Percentiles rank a stretch among this genome's conserved stretches.
phyloP scores from a whole-genome alignment of 2,329 filamentous ascomycete genomes.

The Penicillium hesseltinei region DNA sequence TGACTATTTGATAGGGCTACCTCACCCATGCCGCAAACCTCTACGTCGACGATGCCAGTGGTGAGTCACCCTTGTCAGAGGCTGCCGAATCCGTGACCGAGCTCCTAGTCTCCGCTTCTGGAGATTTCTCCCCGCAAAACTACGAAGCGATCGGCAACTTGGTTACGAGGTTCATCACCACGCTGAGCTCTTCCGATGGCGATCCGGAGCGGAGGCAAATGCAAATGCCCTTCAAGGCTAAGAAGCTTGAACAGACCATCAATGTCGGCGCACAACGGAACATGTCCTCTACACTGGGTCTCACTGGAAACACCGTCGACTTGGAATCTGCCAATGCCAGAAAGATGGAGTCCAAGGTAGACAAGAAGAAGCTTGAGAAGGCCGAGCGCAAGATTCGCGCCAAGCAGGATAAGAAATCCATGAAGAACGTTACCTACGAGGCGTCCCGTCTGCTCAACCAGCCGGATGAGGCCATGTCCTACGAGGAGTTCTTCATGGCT shows the following conservation, averaged over 20 bases:
- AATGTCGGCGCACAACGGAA: constrained; percentile 92
- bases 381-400: constrained; percentile 95
- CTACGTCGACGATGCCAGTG: constrained; percentile 69
- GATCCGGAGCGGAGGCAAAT: constrained; percentile 66
- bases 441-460: constrained; percentile 84
- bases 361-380: constrained; percentile 98
- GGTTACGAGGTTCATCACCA: constrained; percentile 84
- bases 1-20: constrained; percentile 61
- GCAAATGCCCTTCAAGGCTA: constrained; percentile 72
- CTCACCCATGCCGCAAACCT: constrained; percentile 87
- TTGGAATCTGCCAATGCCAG: constrained; percentile 87
- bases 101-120: constrained; percentile 88
- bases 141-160: constrained; percentile 77
- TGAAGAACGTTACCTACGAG: constrained; percentile 98
- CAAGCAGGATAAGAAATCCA: constrained; percentile 97
- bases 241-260: constrained; percentile 87
- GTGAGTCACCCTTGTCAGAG: constrained; percentile 75
- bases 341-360: constrained; percentile 96
- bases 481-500: constrained; percentile 99
- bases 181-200: constrained; percentile 72
- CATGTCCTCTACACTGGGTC: constrained; percentile 90
- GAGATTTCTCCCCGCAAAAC: constrained; percentile 68
- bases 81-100: constrained; percentile 83
- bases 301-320: constrained; percentile 80
- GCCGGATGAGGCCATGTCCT: constrained; percentile 79